These are phyloP conservation scores for Saccharomyces mikatae DNA, from an alignment of 805 yeast species.

Conservation along the genomic window DNA sequence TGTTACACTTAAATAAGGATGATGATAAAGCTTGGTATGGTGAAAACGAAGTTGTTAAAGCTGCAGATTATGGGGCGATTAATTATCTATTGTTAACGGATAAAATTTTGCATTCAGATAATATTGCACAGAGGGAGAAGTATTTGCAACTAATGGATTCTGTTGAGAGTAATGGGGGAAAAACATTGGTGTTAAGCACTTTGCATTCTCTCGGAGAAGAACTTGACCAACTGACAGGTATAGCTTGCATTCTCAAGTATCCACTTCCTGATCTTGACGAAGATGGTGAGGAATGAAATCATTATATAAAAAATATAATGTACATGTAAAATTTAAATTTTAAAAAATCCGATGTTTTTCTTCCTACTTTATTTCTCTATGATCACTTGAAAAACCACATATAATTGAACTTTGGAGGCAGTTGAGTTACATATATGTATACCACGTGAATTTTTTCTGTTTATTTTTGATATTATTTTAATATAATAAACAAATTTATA, in stretches of 20 bases:
- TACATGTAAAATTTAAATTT: neutral
- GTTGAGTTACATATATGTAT: no score
- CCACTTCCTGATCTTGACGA: conserved; percentile 78
- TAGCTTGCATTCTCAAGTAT: conserved; percentile 78
- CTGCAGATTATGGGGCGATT: conserved; percentile 72
- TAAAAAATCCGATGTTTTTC: neutral
- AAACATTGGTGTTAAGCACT: conserved; percentile 71
- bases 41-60: conserved; percentile 64
- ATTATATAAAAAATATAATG: neutral
- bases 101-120: conserved; percentile 67
- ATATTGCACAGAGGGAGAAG: conserved; percentile 56
- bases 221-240: conserved; percentile 79
- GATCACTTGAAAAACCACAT: no score
- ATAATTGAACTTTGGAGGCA: no score
- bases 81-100: conserved; percentile 71
- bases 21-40: conserved; percentile 92
- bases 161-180: conserved; percentile 67
- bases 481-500: no score
- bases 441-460: no score
- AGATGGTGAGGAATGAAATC: conserved; percentile 33
- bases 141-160: conserved; percentile 60
- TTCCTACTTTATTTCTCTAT: no score
- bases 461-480: no score
- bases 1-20: conserved; percentile 67
- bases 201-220: conserved; percentile 88